Percentiles rank a stretch among this genome's conserved stretches.
Conservation (phyloP, 148 eudicot genomes). For the Linanthus parryae region DNA sequence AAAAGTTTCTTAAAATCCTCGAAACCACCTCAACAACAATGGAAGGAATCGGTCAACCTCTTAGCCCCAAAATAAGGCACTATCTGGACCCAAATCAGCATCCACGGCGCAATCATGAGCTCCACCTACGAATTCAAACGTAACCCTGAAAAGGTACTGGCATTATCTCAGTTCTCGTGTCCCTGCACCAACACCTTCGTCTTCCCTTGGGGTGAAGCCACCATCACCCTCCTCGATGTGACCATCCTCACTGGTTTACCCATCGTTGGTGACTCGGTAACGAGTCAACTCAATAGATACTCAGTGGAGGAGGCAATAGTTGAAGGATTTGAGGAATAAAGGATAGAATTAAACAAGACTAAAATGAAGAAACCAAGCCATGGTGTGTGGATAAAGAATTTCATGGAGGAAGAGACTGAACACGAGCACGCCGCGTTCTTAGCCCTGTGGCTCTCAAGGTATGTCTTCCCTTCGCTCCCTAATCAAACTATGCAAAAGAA, state of each 20-base stretch:
- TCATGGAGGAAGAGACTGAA: no score
- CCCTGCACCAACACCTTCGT: neutral
- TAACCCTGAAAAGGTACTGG: neutral
- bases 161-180: neutral
- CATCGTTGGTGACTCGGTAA: neutral
- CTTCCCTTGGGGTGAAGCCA: neutral
- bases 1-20: no score
- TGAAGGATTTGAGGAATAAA: no score
- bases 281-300: no score
- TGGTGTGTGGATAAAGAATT: no score
- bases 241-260: neutral
- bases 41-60: neutral
- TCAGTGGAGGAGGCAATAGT: no score
- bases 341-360: no score
- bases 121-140: neutral
- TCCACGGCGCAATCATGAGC: neutral
- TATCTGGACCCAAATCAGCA: neutral
- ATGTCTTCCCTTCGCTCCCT: no score
- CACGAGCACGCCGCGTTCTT: no score
- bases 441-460: no score
- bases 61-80: neutral
- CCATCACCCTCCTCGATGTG: neutral
- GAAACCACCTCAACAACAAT: neutral
- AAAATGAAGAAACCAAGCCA: no score
- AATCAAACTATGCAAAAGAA: no score